Base-by-base conservation (phyloP, 768 basidiomycete genomes). In the Naganishia randhawae region DNA sequence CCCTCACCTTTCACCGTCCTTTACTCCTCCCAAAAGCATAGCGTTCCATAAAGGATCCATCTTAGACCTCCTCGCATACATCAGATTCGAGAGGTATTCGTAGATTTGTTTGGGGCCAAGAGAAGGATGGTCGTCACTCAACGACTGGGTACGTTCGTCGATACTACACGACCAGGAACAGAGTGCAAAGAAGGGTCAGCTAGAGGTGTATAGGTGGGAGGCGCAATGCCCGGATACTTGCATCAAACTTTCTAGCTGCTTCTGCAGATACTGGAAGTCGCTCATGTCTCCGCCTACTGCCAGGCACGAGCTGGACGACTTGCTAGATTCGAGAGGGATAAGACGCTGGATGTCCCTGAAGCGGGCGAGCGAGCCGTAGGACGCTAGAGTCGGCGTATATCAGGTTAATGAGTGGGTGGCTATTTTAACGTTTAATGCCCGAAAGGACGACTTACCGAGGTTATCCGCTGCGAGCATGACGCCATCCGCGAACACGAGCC, bases 401-500 rank as follows among this genome's bases (percentile, higher is more conserved):
- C 25, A 52, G 22, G 63, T 14, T 25, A 39, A 37, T 33, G 37
- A 35, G 8, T 8, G 50, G 16, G 9, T 50, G 14, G 32, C 7
- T 42, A 68, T 13, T n/a, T n/a, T n/a, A 1, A 19, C 14, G 65
- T 2, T 4, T 39, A 29, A 61, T 50, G 42, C 16, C 0, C 27
- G 48, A 62, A 45, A 79, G 22, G n/a, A 14, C 31, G 22, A 71
- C 85, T 65, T 70, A 94, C 94, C 94, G 61, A 98, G 88, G 75
- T 89, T 97, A 83, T 99, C 96, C 41, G 96, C 93, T 33, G 96
- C 93, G 84, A 99, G 87, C 91, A 99, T 95, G 72, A 99, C 86
- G 10, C 96, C 96, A 74, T 91, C 92, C 80, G 94, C 92, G 85
- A 85, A 98, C 81, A 91, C 90, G 81, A 99, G 84, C 2, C 89